These are phyloP conservation scores for Colletotrichum theobromicola DNA, from an alignment of 2,329 filamentous ascomycete genomes.

Conservation along the genomic window DNA sequence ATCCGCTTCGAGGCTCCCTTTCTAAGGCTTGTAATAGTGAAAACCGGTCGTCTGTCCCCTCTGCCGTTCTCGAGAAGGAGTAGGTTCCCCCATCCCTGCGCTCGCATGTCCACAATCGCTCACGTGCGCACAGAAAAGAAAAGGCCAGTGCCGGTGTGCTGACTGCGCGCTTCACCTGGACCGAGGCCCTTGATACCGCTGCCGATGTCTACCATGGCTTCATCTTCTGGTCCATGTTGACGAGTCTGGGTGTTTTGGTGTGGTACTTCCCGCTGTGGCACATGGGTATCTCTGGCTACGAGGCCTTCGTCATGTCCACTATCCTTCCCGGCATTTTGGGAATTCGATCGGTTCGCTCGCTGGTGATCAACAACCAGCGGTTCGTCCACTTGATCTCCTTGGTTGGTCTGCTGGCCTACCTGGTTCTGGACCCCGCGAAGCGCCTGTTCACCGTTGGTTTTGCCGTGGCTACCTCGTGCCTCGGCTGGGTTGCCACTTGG, in stretches of 20 bases:
- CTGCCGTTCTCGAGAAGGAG: slow-evolving; percentile 72
- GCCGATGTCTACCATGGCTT: slow-evolving; percentile 95
- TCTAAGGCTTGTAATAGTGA: slow-evolving; percentile 54
- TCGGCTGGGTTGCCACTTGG: slow-evolving; percentile 85
- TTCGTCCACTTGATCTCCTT: slow-evolving; percentile 79
- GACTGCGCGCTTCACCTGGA: slow-evolving; percentile 73
- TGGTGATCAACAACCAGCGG: slow-evolving; percentile 73
- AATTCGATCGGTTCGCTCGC: slow-evolving; percentile 70
- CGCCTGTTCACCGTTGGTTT: slow-evolving; percentile 85
- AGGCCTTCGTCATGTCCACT: slow-evolving; percentile 85
- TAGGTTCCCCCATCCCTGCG: slow-evolving; percentile 49
- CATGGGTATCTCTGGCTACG: slow-evolving; percentile 98
- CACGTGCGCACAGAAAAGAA: slow-evolving; percentile 65
- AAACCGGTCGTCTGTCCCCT: slow-evolving; percentile 49
- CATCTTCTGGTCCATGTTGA: slow-evolving; percentile 94
- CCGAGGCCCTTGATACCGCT: slow-evolving; percentile 77
- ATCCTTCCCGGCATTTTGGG: slow-evolving; percentile 81
- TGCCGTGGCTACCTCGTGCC: slow-evolving; percentile 78
- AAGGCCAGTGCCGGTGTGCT: slow-evolving; percentile 75
- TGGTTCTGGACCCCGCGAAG: slow-evolving; percentile 72
- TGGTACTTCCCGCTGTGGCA: slow-evolving; percentile 99
- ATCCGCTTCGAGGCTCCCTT: slow-evolving; percentile 28
- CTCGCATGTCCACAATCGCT: not conserved
- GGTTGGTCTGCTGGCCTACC: slow-evolving; percentile 79
- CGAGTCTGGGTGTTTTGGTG: slow-evolving; percentile 84